Evolutionary conservation across 2,329 filamentous ascomycete species (phyloP).

Genomic region (Botrytis sinoallii): DNA sequence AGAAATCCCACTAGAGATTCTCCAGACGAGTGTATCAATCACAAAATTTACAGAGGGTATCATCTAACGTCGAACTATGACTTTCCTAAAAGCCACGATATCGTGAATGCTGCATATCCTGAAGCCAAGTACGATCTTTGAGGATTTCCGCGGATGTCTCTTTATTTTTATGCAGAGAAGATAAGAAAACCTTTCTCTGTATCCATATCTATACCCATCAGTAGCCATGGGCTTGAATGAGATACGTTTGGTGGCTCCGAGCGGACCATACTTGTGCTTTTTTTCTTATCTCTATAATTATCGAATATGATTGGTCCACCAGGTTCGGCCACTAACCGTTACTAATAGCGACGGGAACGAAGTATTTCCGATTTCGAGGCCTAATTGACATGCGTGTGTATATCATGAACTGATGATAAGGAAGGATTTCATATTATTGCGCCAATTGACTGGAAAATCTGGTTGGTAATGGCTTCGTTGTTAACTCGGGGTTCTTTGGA

Average conservation of each 20-base stretch:
- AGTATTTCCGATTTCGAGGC: constrained; percentile 14
- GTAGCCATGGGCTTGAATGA: constrained; percentile 1
- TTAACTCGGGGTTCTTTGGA: background rate
- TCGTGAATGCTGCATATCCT: constrained; percentile 3
- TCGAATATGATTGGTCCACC: constrained; percentile 9
- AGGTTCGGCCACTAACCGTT: background rate
- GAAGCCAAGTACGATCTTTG: background rate
- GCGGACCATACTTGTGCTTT: background rate
- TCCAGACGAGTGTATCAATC: background rate
- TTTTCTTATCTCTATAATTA: constrained; percentile 7
- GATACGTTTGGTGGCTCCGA: background rate
- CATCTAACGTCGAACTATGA: background rate
- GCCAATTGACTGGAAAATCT: background rate
- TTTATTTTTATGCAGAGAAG: background rate
- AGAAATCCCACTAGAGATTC: background rate
- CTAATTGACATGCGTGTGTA: background rate
- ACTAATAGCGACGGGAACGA: background rate
- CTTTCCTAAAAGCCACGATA: background rate
- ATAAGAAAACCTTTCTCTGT: background rate
- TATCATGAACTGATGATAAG: background rate
- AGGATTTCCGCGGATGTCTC: constrained; percentile 16
- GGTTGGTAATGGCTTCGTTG: background rate
- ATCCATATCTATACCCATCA: background rate
- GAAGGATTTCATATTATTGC: background rate
- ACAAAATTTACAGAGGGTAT: background rate